phyloP scores from a whole-genome alignment of 495 filamentous ascomycete genomes.

The Friedmanniomyces endolithicus region DNA sequence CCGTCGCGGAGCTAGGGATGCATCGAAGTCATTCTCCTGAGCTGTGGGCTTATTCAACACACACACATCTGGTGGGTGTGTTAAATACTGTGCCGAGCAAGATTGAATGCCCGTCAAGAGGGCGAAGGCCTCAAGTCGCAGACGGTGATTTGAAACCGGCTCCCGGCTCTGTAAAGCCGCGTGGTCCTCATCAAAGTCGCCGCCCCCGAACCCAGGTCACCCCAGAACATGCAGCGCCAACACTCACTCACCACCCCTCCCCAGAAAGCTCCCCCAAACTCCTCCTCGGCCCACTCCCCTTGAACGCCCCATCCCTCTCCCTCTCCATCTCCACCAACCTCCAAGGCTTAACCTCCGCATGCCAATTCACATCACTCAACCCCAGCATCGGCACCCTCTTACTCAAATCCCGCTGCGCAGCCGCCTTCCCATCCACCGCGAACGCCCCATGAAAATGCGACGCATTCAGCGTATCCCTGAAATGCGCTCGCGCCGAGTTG shows the following conservation, averaged over 20 bases:
- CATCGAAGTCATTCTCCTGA: too few species aligned
- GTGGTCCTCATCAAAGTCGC: too few species aligned
- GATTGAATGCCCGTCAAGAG: too few species aligned
- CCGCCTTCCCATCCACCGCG: slow-evolving; percentile 12
- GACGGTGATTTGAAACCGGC: too few species aligned
- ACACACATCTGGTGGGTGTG: too few species aligned
- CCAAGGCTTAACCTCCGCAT: slow-evolving; percentile 19
- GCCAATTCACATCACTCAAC: slow-evolving; percentile 26
- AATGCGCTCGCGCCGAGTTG: slow-evolving; percentile 23
- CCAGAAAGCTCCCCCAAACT: slow-evolving; percentile 22
- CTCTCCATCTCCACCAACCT: slow-evolving; percentile 16
- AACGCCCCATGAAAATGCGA: slow-evolving; percentile 31
- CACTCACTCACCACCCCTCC: slow-evolving; percentile 1
- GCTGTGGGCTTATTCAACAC: too few species aligned
- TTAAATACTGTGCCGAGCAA: too few species aligned
- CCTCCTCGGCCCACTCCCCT: slow-evolving; percentile 9
- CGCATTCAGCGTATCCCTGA: slow-evolving; percentile 30
- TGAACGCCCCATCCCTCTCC: slow-evolving; percentile 10
- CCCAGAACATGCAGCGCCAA: background rate
- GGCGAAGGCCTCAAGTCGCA: too few species aligned
- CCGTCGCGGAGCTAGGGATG: too few species aligned
- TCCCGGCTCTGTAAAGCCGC: too few species aligned
- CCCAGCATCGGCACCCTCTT: slow-evolving; percentile 23
- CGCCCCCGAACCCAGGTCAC: too few species aligned
- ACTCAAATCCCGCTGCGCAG: slow-evolving; percentile 25